Base-by-base conservation (phyloP, 768 basidiomycete species). In the Naganishia randhawae region DNA sequence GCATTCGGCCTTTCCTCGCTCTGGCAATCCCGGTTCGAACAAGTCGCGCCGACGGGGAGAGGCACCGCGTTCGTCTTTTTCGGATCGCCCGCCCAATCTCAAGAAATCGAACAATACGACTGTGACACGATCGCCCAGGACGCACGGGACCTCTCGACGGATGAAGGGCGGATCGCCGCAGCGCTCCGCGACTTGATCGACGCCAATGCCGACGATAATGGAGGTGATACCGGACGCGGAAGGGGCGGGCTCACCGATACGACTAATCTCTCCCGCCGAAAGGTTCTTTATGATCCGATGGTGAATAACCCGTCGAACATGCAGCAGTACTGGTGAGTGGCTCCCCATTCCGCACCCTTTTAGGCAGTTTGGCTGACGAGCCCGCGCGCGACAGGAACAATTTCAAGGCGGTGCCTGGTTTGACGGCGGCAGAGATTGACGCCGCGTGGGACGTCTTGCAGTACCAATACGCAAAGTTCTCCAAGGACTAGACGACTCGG, bases 1-100 rank as follows among this genome's bases (percentile, higher is more conserved):
- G 64, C 64, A 1, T 65, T 65, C 31, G 64, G 64, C 32, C 50
- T 65, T 5, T 65, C 64, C 8, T 65, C 64, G 4, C 48, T 65
- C 51, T 39, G 64, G 50, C 14, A 39, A 6, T 52, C 50, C 31
- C n/a, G 7, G 7, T 65, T 65, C 31, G 17, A 52, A 32, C 50
- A 65, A 35, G 17, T 19, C 7, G 3, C 51, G 29, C 22, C n/a
- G 5, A 17, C 5, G 16, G 48, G 32, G 6, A 51, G 2, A 6
- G 63, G 63, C 25, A 65, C 42, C 13, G 63, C 7, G 6, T 65
- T 65, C 48, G 50, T 42, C 29, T 65, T 50, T 32, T 6, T n/a
- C 29, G 17, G 16, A 4, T 3, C 3, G 13, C 16, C 9, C 29
- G 6, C 5, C 32, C 31, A 55, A 9, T 65, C 45, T 25, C 14